Evolutionary conservation across 2,329 filamentous ascomycete genomes (phyloP).

Genomic region (Mycocentrospora acerina): DNA sequence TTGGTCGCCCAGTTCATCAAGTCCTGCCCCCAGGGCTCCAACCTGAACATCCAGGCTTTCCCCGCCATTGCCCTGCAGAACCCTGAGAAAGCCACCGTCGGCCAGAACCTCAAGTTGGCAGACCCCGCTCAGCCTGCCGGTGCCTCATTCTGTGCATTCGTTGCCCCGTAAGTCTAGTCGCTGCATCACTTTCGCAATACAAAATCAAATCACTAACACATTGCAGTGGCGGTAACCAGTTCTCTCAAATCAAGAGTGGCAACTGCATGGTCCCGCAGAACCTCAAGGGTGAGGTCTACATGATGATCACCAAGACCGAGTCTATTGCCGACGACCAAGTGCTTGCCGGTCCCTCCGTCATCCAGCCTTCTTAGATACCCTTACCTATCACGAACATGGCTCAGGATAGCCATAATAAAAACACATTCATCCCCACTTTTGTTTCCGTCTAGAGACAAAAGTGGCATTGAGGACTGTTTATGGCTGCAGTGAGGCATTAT

Average conservation of each 20-base stretch:
- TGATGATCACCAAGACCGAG: conserved; percentile 61
- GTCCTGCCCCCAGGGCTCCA: conserved; percentile 65
- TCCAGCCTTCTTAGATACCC: conserved; percentile 39
- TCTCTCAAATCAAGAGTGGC: conserved; percentile 57
- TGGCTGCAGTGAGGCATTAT: too few relatives aligned
- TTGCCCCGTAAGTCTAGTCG: conserved; percentile 54
- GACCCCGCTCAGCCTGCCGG: conserved; percentile 38
- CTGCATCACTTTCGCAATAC: conserved; percentile 25
- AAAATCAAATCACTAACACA: conserved; percentile 20
- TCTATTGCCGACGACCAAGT: conserved; percentile 51
- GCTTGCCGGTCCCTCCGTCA: conserved; percentile 56
- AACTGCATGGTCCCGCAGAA: conserved; percentile 64
- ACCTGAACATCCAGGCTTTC: conserved; percentile 65
- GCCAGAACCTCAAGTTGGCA: conserved; percentile 43
- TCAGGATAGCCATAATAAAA: conserved; percentile 4
- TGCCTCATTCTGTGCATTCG: conserved; percentile 67
- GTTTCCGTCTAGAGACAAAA: conserved; percentile 4
- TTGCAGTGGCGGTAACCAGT: conserved; percentile 45
- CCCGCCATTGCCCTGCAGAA: conserved; percentile 57
- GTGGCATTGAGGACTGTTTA: conserved; percentile 1
- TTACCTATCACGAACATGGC: too few relatives aligned
- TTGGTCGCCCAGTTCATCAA: conserved; percentile 72
- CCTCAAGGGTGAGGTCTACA: conserved; percentile 65
- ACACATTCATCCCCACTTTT: conserved; percentile 9
- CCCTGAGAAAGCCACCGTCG: conserved; percentile 46